Conservation (phyloP, 768 basidiomycete species). For the Gyrodon lividus region DNA sequence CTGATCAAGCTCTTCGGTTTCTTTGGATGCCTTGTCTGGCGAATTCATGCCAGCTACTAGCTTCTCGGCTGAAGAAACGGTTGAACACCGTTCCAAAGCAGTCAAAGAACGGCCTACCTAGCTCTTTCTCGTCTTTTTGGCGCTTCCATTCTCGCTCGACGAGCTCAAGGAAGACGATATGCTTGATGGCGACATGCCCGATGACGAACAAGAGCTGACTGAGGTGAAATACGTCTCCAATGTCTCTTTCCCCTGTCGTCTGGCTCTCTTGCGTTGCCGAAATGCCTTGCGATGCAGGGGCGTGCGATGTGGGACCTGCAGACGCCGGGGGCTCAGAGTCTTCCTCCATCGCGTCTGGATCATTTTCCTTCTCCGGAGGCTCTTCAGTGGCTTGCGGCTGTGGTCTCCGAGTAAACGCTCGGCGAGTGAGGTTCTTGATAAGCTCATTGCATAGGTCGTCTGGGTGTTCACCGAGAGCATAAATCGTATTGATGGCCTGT, state of each 20-base stretch:
- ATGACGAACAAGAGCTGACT: conserved; percentile 95
- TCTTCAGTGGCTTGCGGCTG: conserved; percentile 2
- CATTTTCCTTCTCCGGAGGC: conserved; percentile 27
- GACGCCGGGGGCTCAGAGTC: conserved; percentile 33
- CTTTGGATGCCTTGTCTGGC: conserved; percentile 46
- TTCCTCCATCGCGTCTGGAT: conserved; percentile 54
- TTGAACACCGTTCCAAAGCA: not conserved
- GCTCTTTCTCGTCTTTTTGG: conserved; percentile 85
- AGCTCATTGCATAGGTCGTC: conserved; percentile 78
- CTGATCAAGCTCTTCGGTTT: conserved; percentile 89
- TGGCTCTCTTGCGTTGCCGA: conserved; percentile 9
- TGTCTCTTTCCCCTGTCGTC: conserved; percentile 42
- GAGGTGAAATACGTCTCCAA: conserved; percentile 83
- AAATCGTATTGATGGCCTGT: conserved; percentile 95
- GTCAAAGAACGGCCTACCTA: conserved; percentile 48
- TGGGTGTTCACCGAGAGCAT: conserved; percentile 91
- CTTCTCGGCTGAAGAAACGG: conserved; percentile 53
- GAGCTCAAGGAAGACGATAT: conserved; percentile 93
- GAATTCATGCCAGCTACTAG: conserved; percentile 40
- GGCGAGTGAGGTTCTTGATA: conserved; percentile 75
- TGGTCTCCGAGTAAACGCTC: conserved; percentile 56
- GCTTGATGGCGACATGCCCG: conserved; percentile 96
- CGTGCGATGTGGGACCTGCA: conserved; percentile 16
- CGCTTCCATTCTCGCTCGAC: conserved; percentile 96
- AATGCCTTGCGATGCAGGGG: conserved; percentile 20